Evolutionary conservation across 805 yeast genomes (phyloP).

Genomic region (Naumovozyma dairenensis): DNA sequence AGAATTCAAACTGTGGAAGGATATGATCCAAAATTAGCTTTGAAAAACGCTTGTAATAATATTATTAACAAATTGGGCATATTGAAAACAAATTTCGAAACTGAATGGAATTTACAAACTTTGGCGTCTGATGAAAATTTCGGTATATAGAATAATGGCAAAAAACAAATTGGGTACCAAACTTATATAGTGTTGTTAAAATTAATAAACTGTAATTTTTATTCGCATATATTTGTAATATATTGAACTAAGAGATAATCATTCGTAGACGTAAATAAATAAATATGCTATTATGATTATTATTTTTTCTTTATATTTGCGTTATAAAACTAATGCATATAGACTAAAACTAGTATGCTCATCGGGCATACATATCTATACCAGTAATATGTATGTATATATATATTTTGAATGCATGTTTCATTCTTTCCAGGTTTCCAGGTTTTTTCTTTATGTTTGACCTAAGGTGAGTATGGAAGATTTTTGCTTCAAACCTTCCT

Average conservation of each 20-base stretch:
- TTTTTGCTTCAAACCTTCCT: constrained; percentile 47
- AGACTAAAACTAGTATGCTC: neutral
- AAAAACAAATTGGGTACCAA: too few species aligned
- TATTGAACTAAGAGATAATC: too few species aligned
- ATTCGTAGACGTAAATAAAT: too few species aligned
- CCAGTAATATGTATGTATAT: too few species aligned
- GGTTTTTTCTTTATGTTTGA: too few species aligned
- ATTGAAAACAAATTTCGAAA: constrained; percentile 67
- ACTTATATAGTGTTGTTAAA: too few species aligned
- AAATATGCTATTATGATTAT: neutral
- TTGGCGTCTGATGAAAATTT: constrained; percentile 41
- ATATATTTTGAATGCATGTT: too few species aligned
- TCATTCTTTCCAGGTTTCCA: too few species aligned
- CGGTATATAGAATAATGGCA: constrained; percentile 6
- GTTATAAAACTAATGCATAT: neutral
- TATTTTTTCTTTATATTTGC: neutral
- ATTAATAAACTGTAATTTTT: too few species aligned
- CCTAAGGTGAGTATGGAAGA: constrained; percentile 17
- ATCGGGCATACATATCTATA: too few species aligned
- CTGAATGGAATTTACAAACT: constrained; percentile 89
- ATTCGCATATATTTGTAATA: too few species aligned
- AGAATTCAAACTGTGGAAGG: constrained; percentile 95
- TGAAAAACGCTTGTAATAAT: constrained; percentile 79
- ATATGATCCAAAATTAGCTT: constrained; percentile 81
- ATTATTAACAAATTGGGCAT: constrained; percentile 70